These are phyloP conservation scores for Aspergillus carlsbadensis DNA, from an alignment of 495 filamentous ascomycete species.

Conservation along the genomic window DNA sequence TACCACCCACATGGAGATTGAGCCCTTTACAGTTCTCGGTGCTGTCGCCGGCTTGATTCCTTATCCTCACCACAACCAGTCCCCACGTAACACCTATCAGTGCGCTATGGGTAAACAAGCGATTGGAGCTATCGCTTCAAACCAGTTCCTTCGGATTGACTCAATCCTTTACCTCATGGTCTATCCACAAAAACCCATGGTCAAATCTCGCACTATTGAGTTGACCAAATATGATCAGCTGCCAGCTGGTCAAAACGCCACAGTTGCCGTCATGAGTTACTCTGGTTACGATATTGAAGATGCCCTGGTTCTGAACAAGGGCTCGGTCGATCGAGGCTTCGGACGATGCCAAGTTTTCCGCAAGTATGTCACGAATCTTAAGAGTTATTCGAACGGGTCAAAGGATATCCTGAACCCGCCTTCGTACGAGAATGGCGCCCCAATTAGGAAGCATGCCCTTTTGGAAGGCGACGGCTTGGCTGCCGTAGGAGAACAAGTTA, in stretches of 20 bases:
- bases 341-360: slow-evolving; percentile 95
- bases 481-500: slow-evolving; percentile 73
- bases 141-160: slow-evolving; percentile 94
- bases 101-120: slow-evolving; percentile 99
- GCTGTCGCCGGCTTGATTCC: slow-evolving; percentile 96
- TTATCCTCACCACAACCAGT: slow-evolving; percentile 99
- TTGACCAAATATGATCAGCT: slow-evolving; percentile 96
- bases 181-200: slow-evolving; percentile 96
- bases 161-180: slow-evolving; percentile 95
- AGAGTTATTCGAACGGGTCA: slow-evolving; percentile 77
- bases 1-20: slow-evolving; percentile 94
- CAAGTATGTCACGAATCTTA: slow-evolving; percentile 75
- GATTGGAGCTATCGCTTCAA: slow-evolving; percentile 95
- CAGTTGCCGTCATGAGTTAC: slow-evolving; percentile 98
- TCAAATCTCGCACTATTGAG: slow-evolving; percentile 94
- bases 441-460: slow-evolving; percentile 68
- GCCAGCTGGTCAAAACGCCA: slow-evolving; percentile 93
- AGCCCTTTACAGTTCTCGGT: slow-evolving; percentile 96
- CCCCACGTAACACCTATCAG: slow-evolving; percentile 97
- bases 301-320: slow-evolving; percentile 94
- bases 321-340: slow-evolving; percentile 89
- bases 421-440: slow-evolving; percentile 56
- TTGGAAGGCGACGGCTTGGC: slow-evolving; percentile 81
- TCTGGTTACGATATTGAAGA: slow-evolving; percentile 99
- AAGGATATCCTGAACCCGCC: slow-evolving; percentile 69